Evolutionary conservation across 1,139 yeast genomes (phyloP), one percentile per base, ranked within the genome.

Genomic region (Pichia sp.): DNA sequence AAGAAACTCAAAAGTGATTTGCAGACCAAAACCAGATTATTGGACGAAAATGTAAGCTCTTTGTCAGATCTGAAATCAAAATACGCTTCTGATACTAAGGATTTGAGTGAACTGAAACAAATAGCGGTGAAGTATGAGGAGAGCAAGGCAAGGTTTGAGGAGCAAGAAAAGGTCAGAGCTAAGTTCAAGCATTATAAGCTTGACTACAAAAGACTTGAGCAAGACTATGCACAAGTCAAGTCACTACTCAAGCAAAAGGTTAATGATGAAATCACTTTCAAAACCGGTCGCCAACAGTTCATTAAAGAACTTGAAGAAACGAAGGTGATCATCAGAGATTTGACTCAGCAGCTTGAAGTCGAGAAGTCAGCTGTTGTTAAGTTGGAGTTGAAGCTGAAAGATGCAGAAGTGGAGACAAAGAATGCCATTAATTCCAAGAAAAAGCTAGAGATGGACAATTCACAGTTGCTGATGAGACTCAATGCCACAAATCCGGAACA

Each of bases 351-450:
- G 26, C 34, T 58, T 6, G 44, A 41, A 6, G 35, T 57, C 22
- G 59, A 56, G 28, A 48, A 45, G 30, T 48, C 40, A n/a, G 35
- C 47, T 10, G 39, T 45, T 3, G 31, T 41, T 6, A 42, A 48
- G 19, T 31, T 52, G 6, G 41, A 30, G 6, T 29, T 44, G 11
- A 44, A 48, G 15, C 29, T 55, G 5, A 53, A 52, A 25, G 47
- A 48, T 3, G 48, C 67, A 22, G 61, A 62, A 35, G 38, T 51
- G 6, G 77, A 74, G 31, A 61, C 64, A 29, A 74, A 67, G 13
- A 55, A 48, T 5, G 43, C 64, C 27, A 45, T 50, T 9, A 59
- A 51, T 50, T 49, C 46, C 32, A 62, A 52, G 45, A 58, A 50
- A 48, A 46, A 35, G 35, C 27, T 41, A 19, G 60, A 58, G 37